Evolutionary conservation across 805 yeast species (phyloP), one percentile per base, ranked within the genome.

Genomic region (Yarrowia sp.): DNA sequence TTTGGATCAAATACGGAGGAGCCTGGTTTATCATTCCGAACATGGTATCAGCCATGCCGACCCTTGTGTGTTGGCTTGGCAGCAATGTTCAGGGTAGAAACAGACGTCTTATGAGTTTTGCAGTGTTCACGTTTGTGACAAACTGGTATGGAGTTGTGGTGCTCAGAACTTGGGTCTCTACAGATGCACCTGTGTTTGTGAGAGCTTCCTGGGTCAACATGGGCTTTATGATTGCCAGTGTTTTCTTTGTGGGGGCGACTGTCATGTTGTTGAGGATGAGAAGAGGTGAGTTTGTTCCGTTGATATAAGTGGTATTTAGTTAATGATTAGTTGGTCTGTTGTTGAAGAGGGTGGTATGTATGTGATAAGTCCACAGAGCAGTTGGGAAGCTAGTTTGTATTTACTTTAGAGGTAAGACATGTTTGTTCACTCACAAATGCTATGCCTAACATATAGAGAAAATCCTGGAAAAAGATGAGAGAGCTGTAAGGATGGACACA

Each of bases 71-170:
- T 19, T 44, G 33, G 51, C 19, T 44, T 12, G 51, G 51, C n/a
- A 44, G 51, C 21, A 44, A 44, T 10, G 33, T 44, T 6, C 51
- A 44, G 22, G 51, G 51, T n/a, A n/a, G 51, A 44, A 26, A 28
- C 33, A 7, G 35, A 28, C 17, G 51, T 26, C 51, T 44, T 16
- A 44, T 44, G 51, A 11, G 17, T 7, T 44, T 44, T 28, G 35
- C 51, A 12, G 30, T 44, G n/a, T 44, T 44, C n/a, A 16, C 51
- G 8, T 30, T 16, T 14, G 14, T 48, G 7, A 48, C 54, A 9
- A 30, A 48, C 17, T 48, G 54, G 54, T 48, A 48, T 6, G 54
- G 54, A 30, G 54, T 48, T 9, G 16, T 49, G 9, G 56, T 49
- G 21, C 28, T 49, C 19, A 11, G 56, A 33, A 49, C 56, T 10